These are phyloP conservation scores for Aspergillus sp. DNA, from an alignment of 2,329 filamentous ascomycete genomes.

Conservation along the genomic window DNA sequence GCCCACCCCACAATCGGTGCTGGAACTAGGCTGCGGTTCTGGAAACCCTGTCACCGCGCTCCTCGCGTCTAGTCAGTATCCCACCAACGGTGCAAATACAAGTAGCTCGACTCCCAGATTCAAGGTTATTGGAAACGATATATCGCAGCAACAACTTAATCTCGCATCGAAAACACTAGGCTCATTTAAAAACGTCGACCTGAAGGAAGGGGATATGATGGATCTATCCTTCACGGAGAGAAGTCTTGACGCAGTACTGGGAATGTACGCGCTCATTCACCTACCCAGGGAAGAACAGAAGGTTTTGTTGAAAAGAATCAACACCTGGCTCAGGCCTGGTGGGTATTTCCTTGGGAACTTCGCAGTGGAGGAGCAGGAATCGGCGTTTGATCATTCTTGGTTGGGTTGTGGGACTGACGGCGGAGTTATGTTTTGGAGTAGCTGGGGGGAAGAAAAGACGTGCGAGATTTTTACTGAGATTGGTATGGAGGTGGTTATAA, in stretches of 20 bases:
- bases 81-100: neutral
- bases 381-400: slow-evolving; percentile 27
- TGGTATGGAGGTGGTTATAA: slow-evolving; percentile 23
- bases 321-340: slow-evolving; percentile 53
- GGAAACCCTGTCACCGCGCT: slow-evolving; percentile 34
- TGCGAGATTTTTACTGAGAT: slow-evolving; percentile 23
- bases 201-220: slow-evolving; percentile 46
- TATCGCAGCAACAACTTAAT: slow-evolving; percentile 36
- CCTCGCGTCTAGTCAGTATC: slow-evolving; percentile 15
- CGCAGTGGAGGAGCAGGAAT: slow-evolving; percentile 24
- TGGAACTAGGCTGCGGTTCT: slow-evolving; percentile 46
- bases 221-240: slow-evolving; percentile 32
- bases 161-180: slow-evolving; percentile 34
- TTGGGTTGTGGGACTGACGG: slow-evolving; percentile 26
- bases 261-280: slow-evolving; percentile 58
- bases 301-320: slow-evolving; percentile 46
- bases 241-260: slow-evolving; percentile 52
- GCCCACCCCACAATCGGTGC: slow-evolving; percentile 25
- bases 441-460: slow-evolving; percentile 38
- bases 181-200: slow-evolving; percentile 22
- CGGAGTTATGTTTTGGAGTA: slow-evolving; percentile 42
- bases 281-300: slow-evolving; percentile 54
- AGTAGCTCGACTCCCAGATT: slow-evolving; percentile 5
- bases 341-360: slow-evolving; percentile 55
- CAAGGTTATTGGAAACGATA: slow-evolving; percentile 44